Evolutionary conservation across 2,329 filamentous ascomycete species (phyloP).

Genomic region (Paracoccidioides lutzii): DNA sequence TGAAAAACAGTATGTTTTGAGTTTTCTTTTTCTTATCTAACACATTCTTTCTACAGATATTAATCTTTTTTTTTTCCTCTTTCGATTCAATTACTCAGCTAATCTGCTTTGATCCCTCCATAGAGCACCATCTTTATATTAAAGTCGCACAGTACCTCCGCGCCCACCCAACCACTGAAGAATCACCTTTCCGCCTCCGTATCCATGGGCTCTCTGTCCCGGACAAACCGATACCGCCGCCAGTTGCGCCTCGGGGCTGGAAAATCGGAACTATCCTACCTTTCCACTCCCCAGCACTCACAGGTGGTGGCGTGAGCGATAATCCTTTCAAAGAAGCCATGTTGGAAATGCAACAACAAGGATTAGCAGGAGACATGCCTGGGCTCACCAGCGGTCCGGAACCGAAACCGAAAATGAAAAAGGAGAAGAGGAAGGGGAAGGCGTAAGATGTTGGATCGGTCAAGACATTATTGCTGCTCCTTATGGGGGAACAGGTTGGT

Average conservation of each 20-base stretch:
- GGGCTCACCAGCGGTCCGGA: conserved; percentile 30
- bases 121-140: conserved; percentile 73
- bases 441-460: conserved; percentile 15
- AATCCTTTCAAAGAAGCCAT: conserved; percentile 96
- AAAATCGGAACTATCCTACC: conserved; percentile 77
- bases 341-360: conserved; percentile 63
- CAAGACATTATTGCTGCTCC: not conserved
- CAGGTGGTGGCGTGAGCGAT: conserved; percentile 84
- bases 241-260: conserved; percentile 74
- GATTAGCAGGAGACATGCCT: conserved; percentile 36
- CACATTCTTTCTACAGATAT: too few relatives aligned
- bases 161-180: conserved; percentile 62
- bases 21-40: not conserved
- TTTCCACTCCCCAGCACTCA: conserved; percentile 76
- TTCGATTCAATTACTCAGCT: not conserved
- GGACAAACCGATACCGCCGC: conserved; percentile 55
- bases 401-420: conserved; percentile 31
- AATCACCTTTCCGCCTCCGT: conserved; percentile 55
- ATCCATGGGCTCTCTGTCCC: conserved; percentile 60
- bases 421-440: conserved; percentile 40
- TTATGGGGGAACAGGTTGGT: not conserved
- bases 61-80: not conserved
- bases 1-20: conserved; percentile 50
- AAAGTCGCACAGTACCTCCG: conserved; percentile 66
- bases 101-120: not conserved